Conservation (phyloP, 2,329 filamentous ascomycete genomes). For the Teratosphaeria viscida region DNA sequence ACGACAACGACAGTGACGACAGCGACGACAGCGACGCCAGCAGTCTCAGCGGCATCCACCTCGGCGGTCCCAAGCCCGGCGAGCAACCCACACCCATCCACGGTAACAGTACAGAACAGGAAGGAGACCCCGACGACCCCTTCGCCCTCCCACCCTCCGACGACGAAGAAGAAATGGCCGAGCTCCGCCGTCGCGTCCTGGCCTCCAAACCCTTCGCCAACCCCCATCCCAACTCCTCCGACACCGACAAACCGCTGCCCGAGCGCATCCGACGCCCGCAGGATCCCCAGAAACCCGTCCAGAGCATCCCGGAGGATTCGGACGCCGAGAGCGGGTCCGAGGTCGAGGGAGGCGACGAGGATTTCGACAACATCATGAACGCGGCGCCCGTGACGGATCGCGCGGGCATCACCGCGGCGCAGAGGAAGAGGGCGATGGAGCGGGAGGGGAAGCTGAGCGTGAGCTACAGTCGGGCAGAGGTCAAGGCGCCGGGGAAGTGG, state of each 20-base stretch:
- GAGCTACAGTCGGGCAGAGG: conserved; percentile 39
- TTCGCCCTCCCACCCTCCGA: conserved; percentile 66
- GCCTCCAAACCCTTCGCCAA: conserved; percentile 81
- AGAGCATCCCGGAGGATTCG: conserved; percentile 37
- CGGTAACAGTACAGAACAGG: conserved; percentile 33
- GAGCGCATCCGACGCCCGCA: conserved; percentile 52
- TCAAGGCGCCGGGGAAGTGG: conserved; percentile 40
- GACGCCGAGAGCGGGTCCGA: conserved; percentile 65
- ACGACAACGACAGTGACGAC: conserved; percentile 28
- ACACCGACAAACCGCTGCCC: conserved; percentile 34
- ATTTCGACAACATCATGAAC: conserved; percentile 88
- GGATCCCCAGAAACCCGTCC: conserved; percentile 38
- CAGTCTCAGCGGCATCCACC: conserved; percentile 25
- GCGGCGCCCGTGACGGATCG: conserved; percentile 83
- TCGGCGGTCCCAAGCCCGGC: conserved; percentile 38
- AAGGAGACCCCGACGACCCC: conserved; percentile 54
- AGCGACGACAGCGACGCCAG: conserved; percentile 32
- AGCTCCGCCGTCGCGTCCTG: conserved; percentile 79
- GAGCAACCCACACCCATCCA: conserved; percentile 33
- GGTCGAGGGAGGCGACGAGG: conserved; percentile 53
- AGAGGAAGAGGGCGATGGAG: conserved; percentile 44
- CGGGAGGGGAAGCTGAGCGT: conserved; percentile 33
- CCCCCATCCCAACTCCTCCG: conserved; percentile 19
- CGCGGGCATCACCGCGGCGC: conserved; percentile 58
- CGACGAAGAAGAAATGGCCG: conserved; percentile 86